phyloP scores from a whole-genome alignment of 805 yeast species.

The Candida jianshihensis region DNA sequence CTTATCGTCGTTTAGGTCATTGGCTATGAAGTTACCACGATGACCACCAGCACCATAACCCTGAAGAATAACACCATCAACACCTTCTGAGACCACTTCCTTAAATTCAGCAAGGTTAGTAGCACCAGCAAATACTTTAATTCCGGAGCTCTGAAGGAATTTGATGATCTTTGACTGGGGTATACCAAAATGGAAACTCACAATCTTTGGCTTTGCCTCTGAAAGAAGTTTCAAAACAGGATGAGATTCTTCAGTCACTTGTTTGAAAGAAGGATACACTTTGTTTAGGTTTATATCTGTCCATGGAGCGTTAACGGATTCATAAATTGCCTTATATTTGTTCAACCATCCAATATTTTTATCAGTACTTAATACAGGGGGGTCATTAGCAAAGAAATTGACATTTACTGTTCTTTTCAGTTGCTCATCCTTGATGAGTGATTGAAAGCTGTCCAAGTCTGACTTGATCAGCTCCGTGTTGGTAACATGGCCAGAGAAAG shows the following conservation, averaged over 20 bases:
- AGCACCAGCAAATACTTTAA: slow-evolving; percentile 39
- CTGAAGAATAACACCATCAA: slow-evolving; percentile 46
- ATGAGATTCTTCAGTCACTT: slow-evolving; percentile 6
- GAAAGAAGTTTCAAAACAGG: slow-evolving; percentile 11
- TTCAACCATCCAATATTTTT: slow-evolving; percentile 18
- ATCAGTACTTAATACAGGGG: slow-evolving; percentile 8
- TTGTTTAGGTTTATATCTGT: neutral
- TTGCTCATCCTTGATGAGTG: slow-evolving; percentile 4
- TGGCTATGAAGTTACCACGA: slow-evolving; percentile 38
- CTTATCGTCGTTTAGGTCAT: slow-evolving; percentile 27
- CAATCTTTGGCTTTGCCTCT: slow-evolving; percentile 32
- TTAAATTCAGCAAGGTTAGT: slow-evolving; percentile 40
- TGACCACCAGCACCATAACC: slow-evolving; percentile 66
- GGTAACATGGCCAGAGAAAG: slow-evolving; percentile 15
- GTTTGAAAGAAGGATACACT: slow-evolving; percentile 12
- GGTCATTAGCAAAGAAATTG: slow-evolving; percentile 41
- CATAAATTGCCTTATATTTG: slow-evolving; percentile 10
- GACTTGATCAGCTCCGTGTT: slow-evolving; percentile 8
- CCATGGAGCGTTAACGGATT: slow-evolving; percentile 1
- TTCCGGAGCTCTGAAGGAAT: slow-evolving; percentile 29
- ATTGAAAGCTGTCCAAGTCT: slow-evolving; percentile 9
- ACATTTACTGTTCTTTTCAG: slow-evolving; percentile 28
- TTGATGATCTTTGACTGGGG: slow-evolving; percentile 29
- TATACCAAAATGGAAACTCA: slow-evolving; percentile 49
- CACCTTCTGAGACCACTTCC: slow-evolving; percentile 23